phyloP scores from a whole-genome alignment of 2,329 filamentous ascomycete species.

The Cytospora paraplurivora region DNA sequence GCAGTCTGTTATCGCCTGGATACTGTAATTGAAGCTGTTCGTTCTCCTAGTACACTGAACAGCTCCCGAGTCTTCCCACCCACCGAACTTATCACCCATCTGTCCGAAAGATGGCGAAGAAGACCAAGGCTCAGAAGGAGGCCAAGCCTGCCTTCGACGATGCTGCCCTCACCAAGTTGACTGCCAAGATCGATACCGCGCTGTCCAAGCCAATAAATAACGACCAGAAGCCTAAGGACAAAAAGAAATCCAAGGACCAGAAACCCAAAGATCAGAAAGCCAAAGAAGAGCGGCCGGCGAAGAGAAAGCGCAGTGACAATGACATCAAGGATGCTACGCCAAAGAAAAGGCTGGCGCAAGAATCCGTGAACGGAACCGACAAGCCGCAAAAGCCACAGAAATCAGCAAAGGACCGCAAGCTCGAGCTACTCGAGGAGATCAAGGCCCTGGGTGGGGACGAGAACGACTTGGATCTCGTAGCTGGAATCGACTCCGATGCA shows the following conservation, averaged over 20 bases:
- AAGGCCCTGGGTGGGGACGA: conserved; percentile 66
- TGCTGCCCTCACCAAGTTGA: conserved; percentile 54
- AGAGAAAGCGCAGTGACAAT: conserved; percentile 39
- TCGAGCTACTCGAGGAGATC: conserved; percentile 61
- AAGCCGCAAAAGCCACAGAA: conserved; percentile 32
- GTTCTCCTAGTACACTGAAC: background rate
- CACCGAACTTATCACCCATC: background rate
- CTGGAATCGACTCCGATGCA: conserved; percentile 54
- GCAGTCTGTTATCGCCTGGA: background rate
- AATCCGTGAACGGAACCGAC: conserved; percentile 34
- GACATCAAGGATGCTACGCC: conserved; percentile 37
- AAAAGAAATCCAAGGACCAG: conserved; percentile 29
- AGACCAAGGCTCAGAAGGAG: conserved; percentile 41
- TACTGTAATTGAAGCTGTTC: background rate
- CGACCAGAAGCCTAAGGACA: conserved; percentile 36
- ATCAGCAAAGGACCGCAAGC: conserved; percentile 30
- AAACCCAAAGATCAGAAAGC: conserved; percentile 25
- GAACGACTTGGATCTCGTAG: conserved; percentile 63
- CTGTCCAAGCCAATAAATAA: conserved; percentile 48
- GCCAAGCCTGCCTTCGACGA: conserved; percentile 48
- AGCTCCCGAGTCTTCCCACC: background rate
- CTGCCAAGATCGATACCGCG: conserved; percentile 58
- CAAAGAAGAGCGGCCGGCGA: conserved; percentile 34
- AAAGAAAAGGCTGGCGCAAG: conserved; percentile 37
- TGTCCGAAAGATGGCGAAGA: conserved; percentile 32